phyloP scores from a whole-genome alignment of 1,284 basidiomycete genomes.

The Ustilago sp. region DNA sequence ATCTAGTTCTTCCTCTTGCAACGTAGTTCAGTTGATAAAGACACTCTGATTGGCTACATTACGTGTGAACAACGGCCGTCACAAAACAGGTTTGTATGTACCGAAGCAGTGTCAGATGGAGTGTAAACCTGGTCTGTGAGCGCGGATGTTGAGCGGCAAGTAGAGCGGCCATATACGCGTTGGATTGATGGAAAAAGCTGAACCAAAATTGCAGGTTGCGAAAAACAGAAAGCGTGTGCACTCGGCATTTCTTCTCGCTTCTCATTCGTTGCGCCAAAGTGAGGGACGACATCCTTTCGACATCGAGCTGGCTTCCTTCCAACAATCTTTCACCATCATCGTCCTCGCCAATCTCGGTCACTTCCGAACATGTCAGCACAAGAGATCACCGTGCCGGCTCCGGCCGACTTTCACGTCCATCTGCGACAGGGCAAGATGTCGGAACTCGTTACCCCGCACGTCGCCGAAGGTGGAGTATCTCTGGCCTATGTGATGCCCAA shows the following conservation, averaged over 20 bases:
- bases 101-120: too few relatives aligned
- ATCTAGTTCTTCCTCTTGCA: background rate
- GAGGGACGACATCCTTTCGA: slow-evolving; percentile 24
- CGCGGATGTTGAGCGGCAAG: slow-evolving; percentile 8
- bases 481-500: slow-evolving; percentile 99
- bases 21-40: background rate
- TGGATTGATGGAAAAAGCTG: background rate
- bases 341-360: background rate
- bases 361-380: slow-evolving; percentile 21
- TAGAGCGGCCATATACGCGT: slow-evolving; percentile 19
- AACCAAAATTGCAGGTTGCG: background rate
- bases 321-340: background rate
- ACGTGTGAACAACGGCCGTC: background rate
- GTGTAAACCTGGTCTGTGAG: background rate
- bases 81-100: background rate
- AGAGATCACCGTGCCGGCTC: slow-evolving; percentile 54
- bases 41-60: background rate
- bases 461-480: slow-evolving; percentile 86
- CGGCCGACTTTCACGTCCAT: slow-evolving; percentile 87
- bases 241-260: slow-evolving; percentile 21
- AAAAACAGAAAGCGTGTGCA: too few relatives aligned
- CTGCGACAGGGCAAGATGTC: slow-evolving; percentile 84
- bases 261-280: slow-evolving; percentile 1
- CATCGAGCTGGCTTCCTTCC: background rate
- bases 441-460: slow-evolving; percentile 88